Evolutionary conservation across 306 rosid species (phyloP), one percentile per base, ranked within the genome.

Genomic region (Ammopiptanthus mongolicus): DNA sequence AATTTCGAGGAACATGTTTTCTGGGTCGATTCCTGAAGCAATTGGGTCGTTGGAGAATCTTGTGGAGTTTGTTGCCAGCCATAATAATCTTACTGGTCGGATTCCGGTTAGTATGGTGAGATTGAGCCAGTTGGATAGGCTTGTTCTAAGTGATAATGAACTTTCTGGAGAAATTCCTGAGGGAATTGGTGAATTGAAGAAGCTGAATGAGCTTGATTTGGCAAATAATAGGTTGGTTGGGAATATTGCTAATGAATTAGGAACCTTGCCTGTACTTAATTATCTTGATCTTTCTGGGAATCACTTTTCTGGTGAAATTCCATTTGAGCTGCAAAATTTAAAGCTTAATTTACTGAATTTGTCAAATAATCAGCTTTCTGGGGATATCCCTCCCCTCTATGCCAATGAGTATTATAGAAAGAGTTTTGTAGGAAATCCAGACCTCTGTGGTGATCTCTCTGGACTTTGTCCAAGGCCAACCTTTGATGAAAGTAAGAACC

Each of bases 241-340:
- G 2, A 72, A 67, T 18, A 78, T 91, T 55, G 95, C 93, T 8
- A 78, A 60, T 64, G 88, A 89, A 77, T 79, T 91, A 47, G 92
- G 90, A 44, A 71, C 76, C 73, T 83, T 89, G 73, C 86, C 88
- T 0, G 91, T 48, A 50, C 97, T 91, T 65, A 91, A 87, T 81
- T 91, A 84, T 84, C 95, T 91, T 50, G 97, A 91, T 86, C 95
- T 91, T 71, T 87, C 95, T 17, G 65, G 83, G 18, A 91, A 91
- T 71, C 55, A 14, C 2, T 61, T 91, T 9, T 79, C 83, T 23
- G 93, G 97, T 34, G 76, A 61, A 23, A 86, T 91, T 77, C 95
- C 97, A 25, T 48, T 46, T 8, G 85, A 84, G 78, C 76, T 91
- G 84, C 85, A 87, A 63, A 86, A 87, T 83, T 73, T 91, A 88